Conservation (phyloP, 805 yeast species). For the Monosporozyma solicola region DNA sequence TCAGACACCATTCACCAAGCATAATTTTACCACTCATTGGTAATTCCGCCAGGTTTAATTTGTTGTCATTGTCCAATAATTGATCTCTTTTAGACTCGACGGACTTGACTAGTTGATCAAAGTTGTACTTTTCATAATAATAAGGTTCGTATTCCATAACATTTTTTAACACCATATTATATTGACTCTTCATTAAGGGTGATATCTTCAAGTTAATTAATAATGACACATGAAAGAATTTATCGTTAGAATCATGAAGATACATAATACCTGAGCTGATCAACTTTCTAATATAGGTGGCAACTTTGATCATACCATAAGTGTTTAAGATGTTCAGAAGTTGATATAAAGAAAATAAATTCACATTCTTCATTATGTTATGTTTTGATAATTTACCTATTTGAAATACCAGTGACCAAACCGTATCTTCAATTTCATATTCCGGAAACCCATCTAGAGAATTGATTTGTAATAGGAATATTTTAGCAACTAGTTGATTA, state of each 20-base stretch:
- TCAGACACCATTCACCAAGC: constrained; percentile 41
- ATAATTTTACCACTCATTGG: constrained; percentile 39
- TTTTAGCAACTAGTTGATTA: constrained; percentile 23
- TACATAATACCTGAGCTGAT: constrained; percentile 84
- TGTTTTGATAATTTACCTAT: constrained; percentile 31
- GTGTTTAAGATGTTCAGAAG: constrained; percentile 36
- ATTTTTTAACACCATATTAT: constrained; percentile 45
- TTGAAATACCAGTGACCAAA: constrained; percentile 31
- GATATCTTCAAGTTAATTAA: constrained; percentile 50
- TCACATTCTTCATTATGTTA: constrained; percentile 8
- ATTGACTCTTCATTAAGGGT: constrained; percentile 42
- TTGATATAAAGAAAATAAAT: constrained; percentile 34
- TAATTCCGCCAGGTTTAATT: constrained; percentile 2
- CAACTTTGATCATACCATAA: constrained; percentile 37
- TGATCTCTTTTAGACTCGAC: constrained; percentile 26
- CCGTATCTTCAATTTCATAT: constrained; percentile 30
- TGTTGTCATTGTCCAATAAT: constrained; percentile 9
- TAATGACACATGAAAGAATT: constrained; percentile 44
- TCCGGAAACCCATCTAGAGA: constrained; percentile 22
- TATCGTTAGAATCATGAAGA: constrained; percentile 43
- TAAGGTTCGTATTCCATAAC: constrained; percentile 36
- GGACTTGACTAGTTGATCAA: constrained; percentile 26
- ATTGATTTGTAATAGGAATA: constrained; percentile 23
- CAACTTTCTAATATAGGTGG: constrained; percentile 63
- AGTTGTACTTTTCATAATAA: constrained; percentile 27